Conservation (phyloP, 1,284 basidiomycete species). For the Cutaneotrichosporon arboriforme region DNA sequence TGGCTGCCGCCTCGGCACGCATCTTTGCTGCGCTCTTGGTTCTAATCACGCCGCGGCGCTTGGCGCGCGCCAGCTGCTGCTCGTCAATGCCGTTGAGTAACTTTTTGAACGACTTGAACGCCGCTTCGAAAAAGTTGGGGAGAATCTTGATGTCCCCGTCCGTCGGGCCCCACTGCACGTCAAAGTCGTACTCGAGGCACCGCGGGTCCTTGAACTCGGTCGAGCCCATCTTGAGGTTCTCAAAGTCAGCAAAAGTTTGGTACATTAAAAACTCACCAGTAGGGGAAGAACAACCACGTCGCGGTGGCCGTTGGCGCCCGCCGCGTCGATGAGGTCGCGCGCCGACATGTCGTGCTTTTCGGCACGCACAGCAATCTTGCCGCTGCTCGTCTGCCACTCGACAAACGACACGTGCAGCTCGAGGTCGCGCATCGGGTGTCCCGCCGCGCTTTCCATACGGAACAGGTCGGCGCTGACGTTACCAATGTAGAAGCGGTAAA, state of each 20-base stretch:
- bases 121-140: constrained; percentile 39
- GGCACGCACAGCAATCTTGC: constrained; percentile 17
- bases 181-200: constrained; percentile 39
- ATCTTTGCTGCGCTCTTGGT: constrained; percentile 1
- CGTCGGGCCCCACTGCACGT: constrained; percentile 36
- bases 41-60: constrained; percentile 24
- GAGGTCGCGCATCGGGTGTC: constrained; percentile 29
- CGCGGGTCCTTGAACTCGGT: constrained; percentile 24
- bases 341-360: constrained; percentile 24
- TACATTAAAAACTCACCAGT: constrained; percentile 25
- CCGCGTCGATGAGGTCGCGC: constrained; percentile 26
- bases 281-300: constrained; percentile 34
- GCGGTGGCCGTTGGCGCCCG: constrained; percentile 22
- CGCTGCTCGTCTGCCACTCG: constrained; percentile 35
- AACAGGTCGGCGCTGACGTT: constrained; percentile 35
- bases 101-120: constrained; percentile 30
- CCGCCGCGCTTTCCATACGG: constrained; percentile 18
- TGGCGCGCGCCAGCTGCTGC: constrained; percentile 30
- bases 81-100: constrained; percentile 36
- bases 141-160: constrained; percentile 40
- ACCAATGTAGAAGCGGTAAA: constrained; percentile 40
- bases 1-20: constrained; percentile 1
- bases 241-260: constrained; percentile 1
- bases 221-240: constrained; percentile 41
- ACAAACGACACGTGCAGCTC: constrained; percentile 28